Base-by-base conservation (phyloP, 169 alveolate species). In the Plasmodium chabaudi region DNA sequence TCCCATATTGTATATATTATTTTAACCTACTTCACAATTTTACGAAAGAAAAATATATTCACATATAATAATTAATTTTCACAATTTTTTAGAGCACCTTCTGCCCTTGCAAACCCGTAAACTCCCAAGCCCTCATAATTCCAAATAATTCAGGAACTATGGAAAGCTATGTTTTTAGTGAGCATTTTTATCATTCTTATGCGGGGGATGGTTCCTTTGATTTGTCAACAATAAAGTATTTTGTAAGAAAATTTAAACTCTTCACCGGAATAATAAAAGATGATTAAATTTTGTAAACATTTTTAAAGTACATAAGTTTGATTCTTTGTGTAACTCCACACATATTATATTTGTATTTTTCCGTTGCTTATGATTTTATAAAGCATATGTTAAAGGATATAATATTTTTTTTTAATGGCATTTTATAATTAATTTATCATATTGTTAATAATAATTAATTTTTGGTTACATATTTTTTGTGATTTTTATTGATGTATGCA, bases 151-250 rank as follows among this genome's bases (percentile, higher is more conserved):
- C 39, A 5, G n/a, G 39, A 34, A 63, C 47, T 69, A 69, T 63
- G 65, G 88, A 63, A 39, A 63, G 61, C 15, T 75, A 39, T 55
- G 69, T 49, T 75, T 75, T 75, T 51, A 75, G 77, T 39, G 88
- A 75, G 9, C 88, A 75, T 67, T 75, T 75, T 64, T 75, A 75
- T 56, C 88, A 75, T 75, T 75, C 88, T 10, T 63, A 75, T 34
- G 88, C 88, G 13, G 88, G 88, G 5, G 61, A 69, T n/a, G 88
- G 88, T 13, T n/a, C 74, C 25, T 63, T 47, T 75, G 59, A 49
- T 34, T 42, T 57, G 56, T 75, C 88, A 21, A 61, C 88, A 49
- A 25, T 64, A 47, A 44, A 53, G 15, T 46, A 64, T 67, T 44
- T 75, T 12, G 44, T 49, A 39, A 61, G 65, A 5, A 25, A 49